A percentile compares a stretch with the other conserved stretches of the same genome.
Conservation (phyloP, 2,329 filamentous ascomycete species). For the Penicillium sp. region DNA sequence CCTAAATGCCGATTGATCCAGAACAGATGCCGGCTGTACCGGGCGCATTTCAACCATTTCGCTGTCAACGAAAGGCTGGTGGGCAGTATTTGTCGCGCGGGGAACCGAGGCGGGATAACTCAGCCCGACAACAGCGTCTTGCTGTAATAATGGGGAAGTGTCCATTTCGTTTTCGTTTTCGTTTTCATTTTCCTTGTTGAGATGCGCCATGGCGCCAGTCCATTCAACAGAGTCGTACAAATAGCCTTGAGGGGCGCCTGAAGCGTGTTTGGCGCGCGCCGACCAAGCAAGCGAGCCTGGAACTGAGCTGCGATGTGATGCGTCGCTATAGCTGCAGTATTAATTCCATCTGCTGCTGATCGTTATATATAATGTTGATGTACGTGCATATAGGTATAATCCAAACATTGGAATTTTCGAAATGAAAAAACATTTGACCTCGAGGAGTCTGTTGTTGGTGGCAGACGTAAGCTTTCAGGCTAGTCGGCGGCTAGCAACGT, state of each 20-base stretch:
- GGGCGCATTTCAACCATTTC: neutral
- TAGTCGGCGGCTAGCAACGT: too few relatives aligned
- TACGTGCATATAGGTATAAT: neutral
- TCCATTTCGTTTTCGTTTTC: neutral
- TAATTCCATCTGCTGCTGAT: neutral
- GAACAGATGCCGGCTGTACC: conserved; percentile 4
- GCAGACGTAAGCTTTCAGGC: neutral
- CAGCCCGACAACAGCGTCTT: neutral
- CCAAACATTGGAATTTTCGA: neutral
- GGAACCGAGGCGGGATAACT: neutral
- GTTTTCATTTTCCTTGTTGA: neutral
- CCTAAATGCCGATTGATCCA: conserved; percentile 6
- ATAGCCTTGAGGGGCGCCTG: neutral
- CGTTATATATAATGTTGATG: too few relatives aligned
- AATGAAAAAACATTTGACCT: neutral
- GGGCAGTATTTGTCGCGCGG: neutral
- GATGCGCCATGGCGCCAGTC: neutral
- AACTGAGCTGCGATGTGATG: neutral
- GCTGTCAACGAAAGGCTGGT: neutral
- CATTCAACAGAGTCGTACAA: neutral
- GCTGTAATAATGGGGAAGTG: conserved; percentile 9
- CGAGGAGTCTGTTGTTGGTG: too few relatives aligned
- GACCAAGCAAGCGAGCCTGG: neutral
- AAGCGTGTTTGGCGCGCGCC: neutral
- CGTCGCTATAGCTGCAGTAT: neutral